Conservation (phyloP, 2,329 filamentous ascomycete species). For the Didymella keratinophila region DNA sequence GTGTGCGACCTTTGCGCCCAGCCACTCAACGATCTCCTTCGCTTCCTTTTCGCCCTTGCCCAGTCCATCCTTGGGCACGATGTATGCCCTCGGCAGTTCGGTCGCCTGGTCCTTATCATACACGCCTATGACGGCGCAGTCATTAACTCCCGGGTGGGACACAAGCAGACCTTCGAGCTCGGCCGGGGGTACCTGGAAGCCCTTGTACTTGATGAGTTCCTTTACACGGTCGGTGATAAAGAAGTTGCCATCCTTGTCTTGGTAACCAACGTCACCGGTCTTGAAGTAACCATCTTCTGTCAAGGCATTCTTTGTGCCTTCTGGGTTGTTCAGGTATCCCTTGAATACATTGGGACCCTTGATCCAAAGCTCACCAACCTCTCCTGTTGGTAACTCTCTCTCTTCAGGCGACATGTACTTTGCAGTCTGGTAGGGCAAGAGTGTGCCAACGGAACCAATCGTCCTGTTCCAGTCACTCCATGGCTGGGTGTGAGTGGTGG, state of each 20-base stretch:
- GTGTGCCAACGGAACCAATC: constrained; percentile 78
- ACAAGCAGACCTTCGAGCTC: constrained; percentile 57
- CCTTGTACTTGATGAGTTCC: constrained; percentile 55
- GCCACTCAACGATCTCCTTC: constrained; percentile 54
- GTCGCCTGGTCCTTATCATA: constrained; percentile 57
- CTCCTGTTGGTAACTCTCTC: constrained; percentile 67
- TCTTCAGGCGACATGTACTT: constrained; percentile 75
- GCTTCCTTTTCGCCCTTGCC: constrained; percentile 43
- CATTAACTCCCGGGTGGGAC: constrained; percentile 53
- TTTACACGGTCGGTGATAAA: constrained; percentile 82
- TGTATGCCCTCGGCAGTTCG: constrained; percentile 52
- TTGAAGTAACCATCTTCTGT: constrained; percentile 85
- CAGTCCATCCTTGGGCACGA: constrained; percentile 45
- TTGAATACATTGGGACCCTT: constrained; percentile 82
- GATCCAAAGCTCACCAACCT: constrained; percentile 69
- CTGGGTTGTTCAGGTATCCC: constrained; percentile 78
- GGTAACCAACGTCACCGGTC: constrained; percentile 85
- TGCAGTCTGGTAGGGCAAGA: constrained; percentile 80
- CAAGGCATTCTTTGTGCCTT: constrained; percentile 74
- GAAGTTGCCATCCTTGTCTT: constrained; percentile 80
- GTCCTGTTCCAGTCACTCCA: constrained; percentile 79
- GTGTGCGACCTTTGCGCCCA: constrained; percentile 54
- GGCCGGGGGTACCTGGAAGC: constrained; percentile 59
- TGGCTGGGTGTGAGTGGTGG: constrained; percentile 76
- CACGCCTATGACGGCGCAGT: constrained; percentile 57